Percentiles rank a stretch among this genome's conserved stretches.
Evolutionary conservation across 345 rosid genomes (phyloP).

Genomic region (Rhizophora mangle): DNA sequence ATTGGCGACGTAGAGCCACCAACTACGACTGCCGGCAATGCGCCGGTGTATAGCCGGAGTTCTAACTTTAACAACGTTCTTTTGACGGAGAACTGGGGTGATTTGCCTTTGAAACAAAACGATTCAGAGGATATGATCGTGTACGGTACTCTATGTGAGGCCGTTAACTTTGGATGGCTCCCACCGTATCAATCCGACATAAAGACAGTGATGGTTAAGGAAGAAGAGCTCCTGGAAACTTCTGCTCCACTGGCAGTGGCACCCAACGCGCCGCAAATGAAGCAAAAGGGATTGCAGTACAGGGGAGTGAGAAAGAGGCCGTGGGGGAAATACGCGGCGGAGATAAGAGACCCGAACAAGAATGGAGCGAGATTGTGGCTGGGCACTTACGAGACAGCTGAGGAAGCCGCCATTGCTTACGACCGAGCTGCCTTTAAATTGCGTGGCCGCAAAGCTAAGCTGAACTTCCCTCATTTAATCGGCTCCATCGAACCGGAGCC

Average conservation of each 20-base stretch:
- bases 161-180: constrained; percentile 24
- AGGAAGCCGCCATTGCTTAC: constrained; percentile 50
- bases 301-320: constrained; percentile 49
- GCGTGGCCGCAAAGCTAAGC: constrained; percentile 38
- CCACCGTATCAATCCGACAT: constrained; percentile 4
- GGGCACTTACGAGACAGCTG: constrained; percentile 60
- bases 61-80: constrained; percentile 3
- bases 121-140: constrained; percentile 32
- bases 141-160: constrained; percentile 20
- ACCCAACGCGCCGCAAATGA: background rate
- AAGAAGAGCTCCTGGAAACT: background rate
- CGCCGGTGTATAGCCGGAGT: background rate
- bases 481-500: constrained; percentile 22
- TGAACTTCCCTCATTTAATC: constrained; percentile 38
- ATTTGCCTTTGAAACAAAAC: constrained; percentile 22
- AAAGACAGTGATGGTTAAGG: background rate
- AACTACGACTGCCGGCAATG: background rate
- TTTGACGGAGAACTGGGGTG: constrained; percentile 29
- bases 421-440: constrained; percentile 36
- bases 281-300: background rate
- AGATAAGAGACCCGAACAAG: constrained; percentile 64
- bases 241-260: background rate
- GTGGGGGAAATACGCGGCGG: constrained; percentile 74
- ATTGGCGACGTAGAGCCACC: background rate
- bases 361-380: constrained; percentile 75